Base-by-base conservation (phyloP, 805 yeast species). In the Saturnispora saitoi region DNA sequence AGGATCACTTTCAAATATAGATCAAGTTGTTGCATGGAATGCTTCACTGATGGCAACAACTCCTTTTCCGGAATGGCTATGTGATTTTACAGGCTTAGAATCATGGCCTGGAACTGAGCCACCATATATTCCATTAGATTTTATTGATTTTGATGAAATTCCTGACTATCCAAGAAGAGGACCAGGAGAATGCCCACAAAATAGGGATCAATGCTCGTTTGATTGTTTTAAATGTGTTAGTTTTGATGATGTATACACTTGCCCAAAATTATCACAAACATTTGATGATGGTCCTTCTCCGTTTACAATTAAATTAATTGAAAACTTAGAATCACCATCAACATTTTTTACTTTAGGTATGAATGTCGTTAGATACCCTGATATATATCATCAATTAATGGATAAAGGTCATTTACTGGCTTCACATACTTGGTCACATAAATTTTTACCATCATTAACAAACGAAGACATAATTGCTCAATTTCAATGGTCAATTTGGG, bases 201-300 rank as follows among this genome's bases (percentile, higher is more conserved):
- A 70, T 14, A 70, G 79, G 48, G 68, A 66, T 15, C 70, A 73
- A 29, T 90, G 97, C 59, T 83, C 95, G 0, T 90, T 86, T 67
- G 96, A 89, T 63, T 90, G 97, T 62, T 76, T 73, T 62, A 78
- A 81, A 53, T 90, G 96, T 67, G 78, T 81, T 26, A 77, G 80
- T 22, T 74, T 68, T 32, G 93, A 85, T 64, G 98, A 90, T 60
- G 79, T 85, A 4, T 75, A 70, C 56, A 77, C 91, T 0, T 90
- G 97, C 63, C 77, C 81, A 2, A 68, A 70, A 42, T 69, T 91
- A 34, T 78, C 90, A 0, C 98, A 91, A 66, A 83, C 95, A 0
- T 91, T 91, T 65, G 99, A 91, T 63, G 98, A 91, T 63, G 98
- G 99, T 0, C 99, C 99, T 1, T 75, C 90, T 0, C 78, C 78